phyloP scores from a whole-genome alignment of 1,139 yeast species.

The Maudiozyma humilis region DNA sequence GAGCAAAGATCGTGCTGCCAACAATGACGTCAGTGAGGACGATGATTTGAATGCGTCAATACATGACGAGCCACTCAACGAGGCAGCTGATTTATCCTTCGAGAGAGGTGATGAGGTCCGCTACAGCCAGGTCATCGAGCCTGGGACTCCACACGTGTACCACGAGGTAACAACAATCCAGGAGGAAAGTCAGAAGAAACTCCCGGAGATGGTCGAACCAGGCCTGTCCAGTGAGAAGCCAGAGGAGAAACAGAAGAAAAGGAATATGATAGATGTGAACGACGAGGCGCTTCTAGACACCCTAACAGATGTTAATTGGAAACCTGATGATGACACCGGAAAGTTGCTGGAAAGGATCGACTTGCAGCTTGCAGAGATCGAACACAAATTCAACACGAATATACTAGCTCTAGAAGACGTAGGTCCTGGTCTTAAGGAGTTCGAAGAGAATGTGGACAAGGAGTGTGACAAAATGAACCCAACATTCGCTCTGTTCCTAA shows the following conservation, averaged over 20 bases:
- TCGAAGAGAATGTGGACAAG: slow-evolving; percentile 36
- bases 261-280: slow-evolving; percentile 6
- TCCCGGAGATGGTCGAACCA: slow-evolving; percentile 5
- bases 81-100: slow-evolving; percentile 19
- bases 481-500: slow-evolving; percentile 45
- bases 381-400: slow-evolving; percentile 43
- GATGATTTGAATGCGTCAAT: slow-evolving; percentile 9
- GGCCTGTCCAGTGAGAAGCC: neutral
- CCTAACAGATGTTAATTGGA: slow-evolving; percentile 70
- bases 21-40: neutral
- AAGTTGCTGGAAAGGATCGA: slow-evolving; percentile 49
- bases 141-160: slow-evolving; percentile 17
- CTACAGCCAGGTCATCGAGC: slow-evolving; percentile 19
- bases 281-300: slow-evolving; percentile 36
- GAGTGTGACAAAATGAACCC: slow-evolving; percentile 64
- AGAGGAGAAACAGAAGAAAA: neutral
- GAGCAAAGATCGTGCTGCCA: slow-evolving; percentile 5
- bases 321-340: slow-evolving; percentile 52
- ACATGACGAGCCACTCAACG: slow-evolving; percentile 13
- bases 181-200: slow-evolving; percentile 19
- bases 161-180: slow-evolving; percentile 30
- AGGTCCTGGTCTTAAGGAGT: slow-evolving; percentile 38
- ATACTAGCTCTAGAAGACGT: slow-evolving; percentile 32
- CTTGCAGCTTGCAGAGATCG: slow-evolving; percentile 43
- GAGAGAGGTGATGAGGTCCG: slow-evolving; percentile 29